phyloP scores from a whole-genome alignment of 768 basidiomycete species.

The Lepiota venenata region DNA sequence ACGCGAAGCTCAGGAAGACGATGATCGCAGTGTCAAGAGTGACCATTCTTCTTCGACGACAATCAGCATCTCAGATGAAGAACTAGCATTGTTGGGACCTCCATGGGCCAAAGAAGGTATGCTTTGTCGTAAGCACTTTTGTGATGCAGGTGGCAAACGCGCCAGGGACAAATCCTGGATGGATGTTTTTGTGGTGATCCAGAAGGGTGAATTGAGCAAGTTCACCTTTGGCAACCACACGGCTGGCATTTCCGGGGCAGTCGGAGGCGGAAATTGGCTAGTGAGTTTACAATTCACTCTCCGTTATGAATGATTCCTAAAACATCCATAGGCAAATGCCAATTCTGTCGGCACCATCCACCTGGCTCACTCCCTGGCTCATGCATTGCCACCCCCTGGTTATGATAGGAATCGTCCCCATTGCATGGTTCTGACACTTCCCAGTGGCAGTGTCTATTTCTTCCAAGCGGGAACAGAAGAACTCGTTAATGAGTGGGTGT shows the following conservation, averaged over 20 bases:
- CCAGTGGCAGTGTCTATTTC: conserved; percentile 91
- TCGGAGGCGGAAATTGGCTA: conserved; percentile 98
- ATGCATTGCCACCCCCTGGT: conserved; percentile 85
- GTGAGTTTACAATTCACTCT: conserved; percentile 47
- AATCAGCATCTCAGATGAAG: conserved; percentile 91
- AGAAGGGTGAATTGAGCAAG: conserved; percentile 93
- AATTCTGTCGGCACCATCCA: conserved; percentile 76
- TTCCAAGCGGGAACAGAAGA: conserved; percentile 99
- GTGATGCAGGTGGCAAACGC: conserved; percentile 80
- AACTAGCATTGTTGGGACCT: conserved; percentile 90
- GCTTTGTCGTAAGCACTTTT: conserved; percentile 92
- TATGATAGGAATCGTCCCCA: conserved; percentile 89
- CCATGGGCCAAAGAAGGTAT: conserved; percentile 99
- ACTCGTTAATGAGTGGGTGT: conserved; percentile 98
- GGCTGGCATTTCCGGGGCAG: conserved; percentile 54
- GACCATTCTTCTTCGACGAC: conserved; percentile 63
- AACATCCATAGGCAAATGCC: conserved; percentile 70
- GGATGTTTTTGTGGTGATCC: conserved; percentile 94
- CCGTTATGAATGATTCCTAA: conserved; percentile 1
- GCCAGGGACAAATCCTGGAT: conserved; percentile 90
- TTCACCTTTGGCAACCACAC: conserved; percentile 86
- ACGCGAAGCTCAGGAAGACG: conserved; percentile 89
- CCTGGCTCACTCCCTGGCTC: conserved; percentile 85
- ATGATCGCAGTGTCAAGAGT: conserved; percentile 67
- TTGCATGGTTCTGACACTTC: conserved; percentile 90